phyloP scores from a whole-genome alignment of 2,329 filamentous ascomycete species.

The Tolypocladium cylindrosporum region DNA sequence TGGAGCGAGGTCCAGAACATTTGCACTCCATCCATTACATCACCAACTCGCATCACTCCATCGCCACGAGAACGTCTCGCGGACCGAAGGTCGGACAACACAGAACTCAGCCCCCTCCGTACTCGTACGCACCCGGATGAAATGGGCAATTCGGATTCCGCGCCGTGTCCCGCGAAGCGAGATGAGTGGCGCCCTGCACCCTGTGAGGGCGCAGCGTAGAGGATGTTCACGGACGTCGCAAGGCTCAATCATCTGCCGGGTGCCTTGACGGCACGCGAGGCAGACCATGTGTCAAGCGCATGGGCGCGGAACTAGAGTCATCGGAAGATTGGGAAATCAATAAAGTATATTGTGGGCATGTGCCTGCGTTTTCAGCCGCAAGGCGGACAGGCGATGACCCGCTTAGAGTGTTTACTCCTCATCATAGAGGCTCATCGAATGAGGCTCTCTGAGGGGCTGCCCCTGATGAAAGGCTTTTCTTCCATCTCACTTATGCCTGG shows the following conservation, averaged over 20 bases:
- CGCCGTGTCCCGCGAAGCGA: not conserved
- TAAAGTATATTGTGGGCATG: not conserved
- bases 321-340: not conserved
- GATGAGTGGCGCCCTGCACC: not conserved
- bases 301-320: not conserved
- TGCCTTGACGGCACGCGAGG: not conserved
- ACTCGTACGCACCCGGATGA: not conserved
- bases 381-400: not conserved
- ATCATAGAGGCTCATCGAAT: not conserved
- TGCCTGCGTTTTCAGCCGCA: not conserved
- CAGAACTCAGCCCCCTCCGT: too few species aligned
- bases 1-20: not conserved
- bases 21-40: not conserved
- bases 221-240: not conserved
- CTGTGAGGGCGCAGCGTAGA: not conserved
- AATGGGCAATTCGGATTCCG: not conserved
- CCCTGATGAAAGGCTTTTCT: too few species aligned
- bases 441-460: too few species aligned
- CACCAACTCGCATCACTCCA: not conserved
- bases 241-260: not conserved
- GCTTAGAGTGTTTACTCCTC: not conserved
- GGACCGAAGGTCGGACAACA: not conserved
- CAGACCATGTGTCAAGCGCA: not conserved
- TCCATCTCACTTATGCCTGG: too few species aligned
- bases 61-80: not conserved